Percentiles rank a stretch among this genome's conserved stretches.
These are phyloP conservation scores for Kodamaea neixiangensis DNA, from an alignment of 805 yeast species.

Conservation along the genomic window DNA sequence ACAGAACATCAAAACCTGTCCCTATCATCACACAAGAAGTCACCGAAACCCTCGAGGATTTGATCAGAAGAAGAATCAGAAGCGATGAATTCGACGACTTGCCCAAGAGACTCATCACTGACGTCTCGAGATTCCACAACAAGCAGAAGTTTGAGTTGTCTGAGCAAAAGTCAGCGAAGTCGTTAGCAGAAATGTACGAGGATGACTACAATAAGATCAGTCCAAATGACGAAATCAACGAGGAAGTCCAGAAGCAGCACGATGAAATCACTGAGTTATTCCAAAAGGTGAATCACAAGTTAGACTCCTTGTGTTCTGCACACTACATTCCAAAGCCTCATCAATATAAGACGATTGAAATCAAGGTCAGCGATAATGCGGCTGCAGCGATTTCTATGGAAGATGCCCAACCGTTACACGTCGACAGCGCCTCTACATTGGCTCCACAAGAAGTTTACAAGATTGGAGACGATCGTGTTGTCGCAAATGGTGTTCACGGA, in stretches of 20 bases:
- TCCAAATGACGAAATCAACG: slow-evolving; percentile 51
- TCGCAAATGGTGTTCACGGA: slow-evolving; percentile 33
- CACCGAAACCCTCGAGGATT: slow-evolving; percentile 83
- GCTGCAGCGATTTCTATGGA: slow-evolving; percentile 89
- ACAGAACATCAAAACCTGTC: slow-evolving; percentile 91
- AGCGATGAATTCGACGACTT: slow-evolving; percentile 81
- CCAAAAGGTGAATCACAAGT: slow-evolving; percentile 60
- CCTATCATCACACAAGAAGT: slow-evolving; percentile 91
- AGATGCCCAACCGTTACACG: slow-evolving; percentile 90
- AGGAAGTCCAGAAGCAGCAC: slow-evolving; percentile 71
- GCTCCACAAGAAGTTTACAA: slow-evolving; percentile 95
- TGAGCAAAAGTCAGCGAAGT: slow-evolving; percentile 81
- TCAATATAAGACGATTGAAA: slow-evolving; percentile 67
- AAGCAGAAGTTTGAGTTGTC: slow-evolving; percentile 62
- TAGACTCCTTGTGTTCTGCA: slow-evolving; percentile 92
- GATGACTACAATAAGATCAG: slow-evolving; percentile 66
- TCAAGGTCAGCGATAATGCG: slow-evolving; percentile 64
- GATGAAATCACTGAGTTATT: slow-evolving; percentile 72
- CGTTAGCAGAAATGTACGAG: slow-evolving; percentile 90
- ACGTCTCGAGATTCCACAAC: slow-evolving; percentile 56
- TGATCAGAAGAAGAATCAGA: slow-evolving; percentile 80
- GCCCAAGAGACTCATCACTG: slow-evolving; percentile 68
- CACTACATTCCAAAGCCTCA: slow-evolving; percentile 92
- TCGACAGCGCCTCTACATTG: slow-evolving; percentile 68
- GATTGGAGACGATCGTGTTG: slow-evolving; percentile 42